phyloP scores from a whole-genome alignment of 495 filamentous ascomycete species.

The Aspergillus nidulans region DNA sequence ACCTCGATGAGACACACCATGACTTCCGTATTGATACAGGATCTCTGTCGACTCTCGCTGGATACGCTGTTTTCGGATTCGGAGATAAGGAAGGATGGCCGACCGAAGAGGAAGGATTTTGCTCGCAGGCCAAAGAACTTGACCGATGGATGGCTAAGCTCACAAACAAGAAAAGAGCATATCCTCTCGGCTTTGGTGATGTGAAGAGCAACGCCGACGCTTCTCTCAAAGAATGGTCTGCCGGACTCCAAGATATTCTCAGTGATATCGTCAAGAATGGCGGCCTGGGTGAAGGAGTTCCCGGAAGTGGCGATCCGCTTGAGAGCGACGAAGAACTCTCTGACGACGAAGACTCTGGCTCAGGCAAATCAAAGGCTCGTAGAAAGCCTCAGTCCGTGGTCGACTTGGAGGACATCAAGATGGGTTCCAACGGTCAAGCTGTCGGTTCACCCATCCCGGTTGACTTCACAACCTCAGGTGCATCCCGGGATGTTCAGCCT shows the following conservation, averaged over 20 bases:
- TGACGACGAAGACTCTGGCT: slow-evolving; percentile 40
- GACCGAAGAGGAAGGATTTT: slow-evolving; percentile 83
- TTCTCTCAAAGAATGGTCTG: slow-evolving; percentile 69
- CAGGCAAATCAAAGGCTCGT: slow-evolving; percentile 25
- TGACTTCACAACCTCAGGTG: slow-evolving; percentile 75
- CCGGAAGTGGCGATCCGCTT: slow-evolving; percentile 72
- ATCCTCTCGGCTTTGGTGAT: slow-evolving; percentile 83
- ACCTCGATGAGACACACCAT: slow-evolving; percentile 85
- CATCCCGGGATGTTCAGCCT: slow-evolving; percentile 36
- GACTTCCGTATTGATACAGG: slow-evolving; percentile 94
- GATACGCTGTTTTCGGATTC: slow-evolving; percentile 91
- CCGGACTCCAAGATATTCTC: slow-evolving; percentile 68
- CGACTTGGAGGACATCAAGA: slow-evolving; percentile 85
- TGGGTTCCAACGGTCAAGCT: slow-evolving; percentile 37
- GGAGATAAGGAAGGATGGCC: slow-evolving; percentile 91
- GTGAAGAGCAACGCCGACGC: slow-evolving; percentile 64
- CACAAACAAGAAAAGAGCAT: slow-evolving; percentile 73
- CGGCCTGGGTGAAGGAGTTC: slow-evolving; percentile 71
- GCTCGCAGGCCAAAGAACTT: slow-evolving; percentile 79
- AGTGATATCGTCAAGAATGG: slow-evolving; percentile 57
- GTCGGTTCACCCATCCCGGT: slow-evolving; percentile 57
- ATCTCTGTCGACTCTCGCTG: slow-evolving; percentile 67
- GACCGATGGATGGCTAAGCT: slow-evolving; percentile 96
- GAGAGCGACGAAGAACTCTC: slow-evolving; percentile 78
- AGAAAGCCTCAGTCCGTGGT: slow-evolving; percentile 49